These are phyloP conservation scores for Starmera amethionina DNA, from an alignment of 805 yeast species.

Conservation along the genomic window DNA sequence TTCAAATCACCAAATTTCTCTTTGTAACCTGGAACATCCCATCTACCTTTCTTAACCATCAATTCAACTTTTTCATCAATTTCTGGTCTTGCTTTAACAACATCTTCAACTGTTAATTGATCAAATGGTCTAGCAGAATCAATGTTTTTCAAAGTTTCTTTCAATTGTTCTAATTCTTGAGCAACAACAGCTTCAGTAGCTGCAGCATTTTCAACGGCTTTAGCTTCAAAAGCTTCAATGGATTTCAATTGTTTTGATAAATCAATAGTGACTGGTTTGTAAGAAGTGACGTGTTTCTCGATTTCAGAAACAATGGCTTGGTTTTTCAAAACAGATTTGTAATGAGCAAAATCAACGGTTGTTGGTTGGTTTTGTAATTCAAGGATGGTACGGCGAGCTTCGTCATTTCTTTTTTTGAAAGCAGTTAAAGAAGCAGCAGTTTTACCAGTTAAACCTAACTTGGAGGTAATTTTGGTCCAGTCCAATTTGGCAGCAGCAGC, in stretches of 20 bases:
- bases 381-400: conserved; percentile 77
- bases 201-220: conserved; percentile 93
- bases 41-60: conserved; percentile 93
- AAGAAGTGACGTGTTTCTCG: conserved; percentile 63
- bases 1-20: conserved; percentile 97
- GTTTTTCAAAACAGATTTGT: conserved; percentile 78
- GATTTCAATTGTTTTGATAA: conserved; percentile 83
- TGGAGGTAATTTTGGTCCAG: conserved; percentile 86
- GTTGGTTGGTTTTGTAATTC: conserved; percentile 67
- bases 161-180: conserved; percentile 76
- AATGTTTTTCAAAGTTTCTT: conserved; percentile 84
- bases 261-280: conserved; percentile 80
- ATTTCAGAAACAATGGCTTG: conserved; percentile 68
- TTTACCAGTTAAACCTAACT: conserved; percentile 85
- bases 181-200: conserved; percentile 83
- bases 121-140: conserved; percentile 97
- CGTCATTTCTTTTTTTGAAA: conserved; percentile 97
- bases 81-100: conserved; percentile 93
- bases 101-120: conserved; percentile 92
- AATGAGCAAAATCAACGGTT: conserved; percentile 71
- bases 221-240: conserved; percentile 87
- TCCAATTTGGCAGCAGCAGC: conserved; percentile 80
- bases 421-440: conserved; percentile 83
- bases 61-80: conserved; percentile 91
- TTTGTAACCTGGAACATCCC: conserved; percentile 97